Conservation (phyloP, 73 alveolate genomes). For the Stentor coeruleus region DNA sequence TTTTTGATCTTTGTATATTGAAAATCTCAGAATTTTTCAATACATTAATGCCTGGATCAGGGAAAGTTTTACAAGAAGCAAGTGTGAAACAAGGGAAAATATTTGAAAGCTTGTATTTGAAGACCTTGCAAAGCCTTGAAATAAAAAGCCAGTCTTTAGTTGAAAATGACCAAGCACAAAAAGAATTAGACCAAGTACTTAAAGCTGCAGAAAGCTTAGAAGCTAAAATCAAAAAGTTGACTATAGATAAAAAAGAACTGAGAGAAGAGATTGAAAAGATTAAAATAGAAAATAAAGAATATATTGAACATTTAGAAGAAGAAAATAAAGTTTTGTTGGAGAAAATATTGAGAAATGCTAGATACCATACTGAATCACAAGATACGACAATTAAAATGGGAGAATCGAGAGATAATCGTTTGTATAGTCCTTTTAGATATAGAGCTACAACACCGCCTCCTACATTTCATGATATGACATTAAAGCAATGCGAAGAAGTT, state of each 20-base stretch:
- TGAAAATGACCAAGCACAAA: background rate
- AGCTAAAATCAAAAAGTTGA: background rate
- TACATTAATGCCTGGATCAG: background rate
- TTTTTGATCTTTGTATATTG: background rate
- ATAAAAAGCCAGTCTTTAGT: no score
- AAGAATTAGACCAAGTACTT: constrained; percentile 8
- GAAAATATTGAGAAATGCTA: background rate
- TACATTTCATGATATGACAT: constrained; percentile 49
- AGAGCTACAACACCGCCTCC: constrained; percentile 32
- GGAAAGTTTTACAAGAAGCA: background rate
- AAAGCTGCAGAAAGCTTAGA: constrained; percentile 33
- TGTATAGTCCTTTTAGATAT: background rate
- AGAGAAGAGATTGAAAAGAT: constrained; percentile 1
- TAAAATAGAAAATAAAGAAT: constrained; percentile 23
- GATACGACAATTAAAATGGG: background rate
- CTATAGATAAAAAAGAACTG: background rate
- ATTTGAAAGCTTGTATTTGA: background rate
- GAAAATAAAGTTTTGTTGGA: constrained; percentile 7
- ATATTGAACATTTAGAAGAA: background rate
- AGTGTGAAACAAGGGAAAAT: background rate
- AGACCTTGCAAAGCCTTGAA: background rate
- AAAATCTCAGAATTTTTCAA: background rate
- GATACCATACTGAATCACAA: background rate
- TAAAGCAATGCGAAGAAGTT: constrained; percentile 75
- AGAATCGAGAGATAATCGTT: background rate